These are phyloP conservation scores for Amaranthus palmeri DNA, from an alignment of 148 eudicot species.

Conservation along the genomic window DNA sequence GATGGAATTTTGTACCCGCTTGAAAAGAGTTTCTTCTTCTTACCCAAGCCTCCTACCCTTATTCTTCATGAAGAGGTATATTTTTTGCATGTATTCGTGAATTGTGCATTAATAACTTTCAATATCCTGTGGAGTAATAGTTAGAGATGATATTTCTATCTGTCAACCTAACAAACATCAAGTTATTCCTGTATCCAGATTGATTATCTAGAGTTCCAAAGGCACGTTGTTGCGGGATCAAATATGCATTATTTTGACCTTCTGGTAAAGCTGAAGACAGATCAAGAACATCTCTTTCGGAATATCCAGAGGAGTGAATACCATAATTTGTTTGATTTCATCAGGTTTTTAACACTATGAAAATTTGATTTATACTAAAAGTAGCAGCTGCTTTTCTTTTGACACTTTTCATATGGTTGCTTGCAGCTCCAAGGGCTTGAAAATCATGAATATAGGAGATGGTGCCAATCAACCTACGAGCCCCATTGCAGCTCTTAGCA, in stretches of 20 bases:
- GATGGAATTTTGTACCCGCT: slow-evolving; percentile 95
- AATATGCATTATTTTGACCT: slow-evolving; percentile 98
- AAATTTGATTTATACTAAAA: background rate
- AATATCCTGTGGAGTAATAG: background rate
- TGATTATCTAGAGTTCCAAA: slow-evolving; percentile 91
- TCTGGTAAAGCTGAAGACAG: slow-evolving; percentile 74
- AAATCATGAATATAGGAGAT: slow-evolving; percentile 65
- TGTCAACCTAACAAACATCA: background rate
- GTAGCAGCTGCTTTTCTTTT: slow-evolving; percentile 1
- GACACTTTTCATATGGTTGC: slow-evolving; percentile 6
- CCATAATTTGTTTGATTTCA: slow-evolving; percentile 64
- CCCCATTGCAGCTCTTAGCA: slow-evolving; percentile 61
- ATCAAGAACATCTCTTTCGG: slow-evolving; percentile 92
- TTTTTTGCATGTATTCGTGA: too few relatives aligned
- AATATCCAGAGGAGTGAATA: slow-evolving; percentile 98
- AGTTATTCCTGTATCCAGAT: slow-evolving; percentile 40
- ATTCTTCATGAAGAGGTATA: slow-evolving; percentile 96
- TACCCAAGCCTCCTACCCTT: slow-evolving; percentile 97
- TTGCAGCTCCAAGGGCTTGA: slow-evolving; percentile 73
- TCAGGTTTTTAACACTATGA: slow-evolving; percentile 41
- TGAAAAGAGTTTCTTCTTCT: slow-evolving; percentile 94
- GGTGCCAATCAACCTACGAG: slow-evolving; percentile 35
- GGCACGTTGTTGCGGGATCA: slow-evolving; percentile 95
- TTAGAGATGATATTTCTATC: background rate
- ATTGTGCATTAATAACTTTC: background rate